Evolutionary conservation across 495 filamentous ascomycete species (phyloP), one percentile per base, ranked within the genome.

Genomic region (Hyaloscypha variabilis): DNA sequence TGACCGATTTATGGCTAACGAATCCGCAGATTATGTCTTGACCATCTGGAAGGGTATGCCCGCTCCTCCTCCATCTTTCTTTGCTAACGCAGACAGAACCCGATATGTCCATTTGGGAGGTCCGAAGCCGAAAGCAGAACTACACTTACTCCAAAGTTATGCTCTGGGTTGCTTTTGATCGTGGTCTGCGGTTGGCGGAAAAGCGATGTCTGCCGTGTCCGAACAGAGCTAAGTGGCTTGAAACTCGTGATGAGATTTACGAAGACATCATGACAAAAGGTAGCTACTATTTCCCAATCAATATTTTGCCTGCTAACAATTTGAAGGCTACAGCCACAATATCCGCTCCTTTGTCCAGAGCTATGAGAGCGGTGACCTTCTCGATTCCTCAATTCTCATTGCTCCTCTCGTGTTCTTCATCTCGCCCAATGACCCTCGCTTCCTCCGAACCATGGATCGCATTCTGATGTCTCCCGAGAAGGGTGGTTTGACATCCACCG

Each of bases 21-120:
- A 6, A 6, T 29, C 34, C 67, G 26, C 28, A 78, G 78, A 86
- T 67, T 84, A 82, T 62, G 83, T 85, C 26, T 64, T 86, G 46
- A 85, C 82, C 31, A 82, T 86, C 68, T 74, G 79, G 61, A 65
- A 79, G 65, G 73, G 79, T 81, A 71, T 58, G 66, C 17, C 21
- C 13, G 25, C 21, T 8, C 31, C 30, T 6, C 3, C 36, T 30
- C 6, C 14, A 1, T 36, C 29, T 31, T 34, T 10, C 30, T 24
- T 6, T 34, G n/a, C 64, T 68, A 17, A 69, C 69, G 60, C 30
- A 29, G 24, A 8, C 58, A 74, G 80, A 88, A 52, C 85, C 87
- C 23, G 89, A 92, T 73, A 91, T 90, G 88, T 90, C 87, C 19
- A 91, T 92, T 69, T 91, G 89, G 89, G 89, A 92, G 72, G 88